Evolutionary conservation across 2,329 filamentous ascomycete genomes (phyloP).

Genomic region (Botryotinia convoluta): DNA sequence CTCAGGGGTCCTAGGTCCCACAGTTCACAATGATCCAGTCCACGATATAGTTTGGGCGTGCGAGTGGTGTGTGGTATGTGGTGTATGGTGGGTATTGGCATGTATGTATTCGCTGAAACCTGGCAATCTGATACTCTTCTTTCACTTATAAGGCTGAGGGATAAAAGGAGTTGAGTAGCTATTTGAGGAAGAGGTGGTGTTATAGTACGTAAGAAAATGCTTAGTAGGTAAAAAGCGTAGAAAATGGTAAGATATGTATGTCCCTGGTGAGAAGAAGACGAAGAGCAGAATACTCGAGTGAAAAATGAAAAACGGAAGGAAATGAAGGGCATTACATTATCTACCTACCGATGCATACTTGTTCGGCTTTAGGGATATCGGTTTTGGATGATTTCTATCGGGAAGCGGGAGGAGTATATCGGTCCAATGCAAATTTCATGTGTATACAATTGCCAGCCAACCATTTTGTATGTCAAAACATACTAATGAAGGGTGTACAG

Average conservation of each 20-base stretch:
- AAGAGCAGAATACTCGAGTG: background rate
- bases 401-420: background rate
- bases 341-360: background rate
- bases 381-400: background rate
- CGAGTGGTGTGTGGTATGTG: background rate
- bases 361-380: background rate
- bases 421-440: background rate
- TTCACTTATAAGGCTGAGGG: background rate
- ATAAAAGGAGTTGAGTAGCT: background rate
- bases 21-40: background rate
- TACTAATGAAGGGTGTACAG: background rate
- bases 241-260: background rate
- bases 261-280: background rate
- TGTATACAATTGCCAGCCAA: background rate
- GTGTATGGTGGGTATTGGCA: background rate
- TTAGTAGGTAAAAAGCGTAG: background rate
- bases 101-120: background rate
- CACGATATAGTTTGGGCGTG: background rate
- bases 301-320: background rate
- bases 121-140: background rate
- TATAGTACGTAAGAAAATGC: background rate
- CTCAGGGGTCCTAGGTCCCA: conserved; percentile 5
- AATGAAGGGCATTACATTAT: background rate
- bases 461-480: background rate
- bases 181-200: background rate